Percentiles rank a stretch among this genome's conserved stretches.
These are phyloP conservation scores for Kwoniella shivajii DNA, from an alignment of 1,284 basidiomycete genomes.

Conservation along the genomic window DNA sequence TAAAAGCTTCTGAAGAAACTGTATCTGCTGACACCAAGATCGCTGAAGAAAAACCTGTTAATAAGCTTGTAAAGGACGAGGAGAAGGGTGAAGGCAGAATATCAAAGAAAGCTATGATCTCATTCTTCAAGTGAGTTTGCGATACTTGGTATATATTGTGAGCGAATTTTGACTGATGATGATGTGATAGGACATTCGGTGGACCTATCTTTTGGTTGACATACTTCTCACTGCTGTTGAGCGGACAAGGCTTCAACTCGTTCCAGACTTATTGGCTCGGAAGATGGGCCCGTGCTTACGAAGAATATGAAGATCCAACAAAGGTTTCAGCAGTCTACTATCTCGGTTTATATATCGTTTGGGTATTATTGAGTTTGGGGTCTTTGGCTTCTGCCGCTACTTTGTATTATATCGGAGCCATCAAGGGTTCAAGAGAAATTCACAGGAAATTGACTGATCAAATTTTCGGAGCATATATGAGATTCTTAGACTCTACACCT, in stretches of 20 bases:
- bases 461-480: constrained; percentile 62
- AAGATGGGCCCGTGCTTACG: constrained; percentile 64
- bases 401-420: constrained; percentile 54
- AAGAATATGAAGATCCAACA: constrained; percentile 40
- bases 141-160: neutral
- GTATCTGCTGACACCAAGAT: constrained; percentile 37
- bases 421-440: constrained; percentile 62
- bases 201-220: constrained; percentile 54
- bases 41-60: constrained; percentile 41
- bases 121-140: constrained; percentile 40
- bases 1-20: constrained; percentile 48
- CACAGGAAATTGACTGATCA: constrained; percentile 63
- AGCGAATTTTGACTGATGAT: constrained; percentile 1
- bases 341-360: constrained; percentile 57
- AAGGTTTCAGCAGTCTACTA: constrained; percentile 54
- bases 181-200: constrained; percentile 45
- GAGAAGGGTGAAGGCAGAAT: constrained; percentile 64
- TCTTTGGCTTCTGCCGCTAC: constrained; percentile 47
- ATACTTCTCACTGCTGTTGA: constrained; percentile 41
- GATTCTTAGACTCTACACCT: constrained; percentile 64
- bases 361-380: constrained; percentile 42
- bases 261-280: constrained; percentile 64
- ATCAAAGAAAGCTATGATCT: constrained; percentile 54
- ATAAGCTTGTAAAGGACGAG: constrained; percentile 61
- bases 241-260: constrained; percentile 46